Evolutionary conservation across 192 early-diverging fungal genomes (phyloP).

Genomic region (Rhizoclosmatium sp.): DNA sequence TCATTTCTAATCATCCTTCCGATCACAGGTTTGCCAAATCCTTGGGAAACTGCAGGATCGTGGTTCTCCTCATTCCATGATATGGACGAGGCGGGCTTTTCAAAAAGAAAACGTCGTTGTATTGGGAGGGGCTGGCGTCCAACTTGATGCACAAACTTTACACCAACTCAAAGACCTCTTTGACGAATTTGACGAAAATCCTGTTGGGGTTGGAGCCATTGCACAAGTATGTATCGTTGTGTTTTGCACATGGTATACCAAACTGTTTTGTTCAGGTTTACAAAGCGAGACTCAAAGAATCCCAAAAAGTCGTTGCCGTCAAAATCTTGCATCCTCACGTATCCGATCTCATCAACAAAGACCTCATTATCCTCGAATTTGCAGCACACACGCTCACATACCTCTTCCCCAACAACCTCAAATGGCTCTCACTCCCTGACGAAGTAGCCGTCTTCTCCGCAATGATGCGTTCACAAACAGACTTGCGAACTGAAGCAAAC

Average conservation of each 20-base stretch:
- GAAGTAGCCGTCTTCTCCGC: slow-evolving; percentile 87
- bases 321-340: slow-evolving; percentile 93
- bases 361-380: slow-evolving; percentile 82
- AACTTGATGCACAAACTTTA: slow-evolving; percentile 9
- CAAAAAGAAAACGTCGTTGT: slow-evolving; percentile 49
- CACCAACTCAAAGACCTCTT: slow-evolving; percentile 77
- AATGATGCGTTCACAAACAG: slow-evolving; percentile 93
- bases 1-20: slow-evolving; percentile 70
- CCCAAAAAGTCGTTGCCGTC: slow-evolving; percentile 62
- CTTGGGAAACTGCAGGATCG: slow-evolving; percentile 84
- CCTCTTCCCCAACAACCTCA: slow-evolving; percentile 73
- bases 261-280: slow-evolving; percentile 46
- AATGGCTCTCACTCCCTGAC: slow-evolving; percentile 88
- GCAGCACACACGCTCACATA: slow-evolving; percentile 69
- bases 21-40: slow-evolving; percentile 60
- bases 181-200: slow-evolving; percentile 73
- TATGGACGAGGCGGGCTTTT: slow-evolving; percentile 70
- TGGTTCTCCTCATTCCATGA: slow-evolving; percentile 79
- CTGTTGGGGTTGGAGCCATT: slow-evolving; percentile 94
- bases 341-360: slow-evolving; percentile 68
- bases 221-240: slow-evolving; percentile 76
- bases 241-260: background rate
- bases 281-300: slow-evolving; percentile 55
- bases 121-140: slow-evolving; percentile 48
- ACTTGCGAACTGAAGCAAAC: slow-evolving; percentile 79